Conservation (phyloP, 257 asterid genomes). For the Paraleonurus japonicus region DNA sequence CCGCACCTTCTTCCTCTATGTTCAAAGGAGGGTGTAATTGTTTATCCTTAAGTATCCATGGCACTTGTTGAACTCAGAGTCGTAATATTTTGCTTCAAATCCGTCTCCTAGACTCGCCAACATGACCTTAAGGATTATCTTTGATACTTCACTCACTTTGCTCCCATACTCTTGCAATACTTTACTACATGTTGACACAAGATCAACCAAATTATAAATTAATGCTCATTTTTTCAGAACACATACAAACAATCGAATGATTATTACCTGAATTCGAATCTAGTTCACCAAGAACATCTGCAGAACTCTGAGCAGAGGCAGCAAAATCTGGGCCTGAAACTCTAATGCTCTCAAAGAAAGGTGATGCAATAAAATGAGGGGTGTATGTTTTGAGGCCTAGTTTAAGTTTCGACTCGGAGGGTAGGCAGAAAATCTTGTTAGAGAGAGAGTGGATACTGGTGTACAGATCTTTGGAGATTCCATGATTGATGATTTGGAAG, state of each 20-base stretch:
- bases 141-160: slow-evolving; percentile 50
- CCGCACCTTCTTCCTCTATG: slow-evolving; percentile 33
- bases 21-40: slow-evolving; percentile 50
- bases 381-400: slow-evolving; percentile 66
- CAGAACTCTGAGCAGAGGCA: slow-evolving; percentile 45
- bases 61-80: slow-evolving; percentile 52
- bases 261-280: slow-evolving; percentile 52
- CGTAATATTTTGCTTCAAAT: slow-evolving; percentile 33
- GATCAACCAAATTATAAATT: not conserved
- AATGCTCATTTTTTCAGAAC: not conserved
- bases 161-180: slow-evolving; percentile 58
- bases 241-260: not conserved
- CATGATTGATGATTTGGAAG: slow-evolving; percentile 64
- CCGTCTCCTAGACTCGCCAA: slow-evolving; percentile 46
- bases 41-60: slow-evolving; percentile 73
- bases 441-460: slow-evolving; percentile 46
- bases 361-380: slow-evolving; percentile 75
- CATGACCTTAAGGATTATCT: slow-evolving; percentile 34
- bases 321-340: slow-evolving; percentile 63
- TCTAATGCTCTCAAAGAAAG: slow-evolving; percentile 65
- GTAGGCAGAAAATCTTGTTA: slow-evolving; percentile 45
- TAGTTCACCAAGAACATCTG: slow-evolving; percentile 32
- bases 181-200: slow-evolving; percentile 35
- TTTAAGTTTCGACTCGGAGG: slow-evolving; percentile 46
- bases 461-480: slow-evolving; percentile 59